A percentile compares a stretch with the other conserved stretches of the same genome.
phyloP scores from a whole-genome alignment of 2,329 filamentous ascomycete species.

The Tricladium varicosporioides region DNA sequence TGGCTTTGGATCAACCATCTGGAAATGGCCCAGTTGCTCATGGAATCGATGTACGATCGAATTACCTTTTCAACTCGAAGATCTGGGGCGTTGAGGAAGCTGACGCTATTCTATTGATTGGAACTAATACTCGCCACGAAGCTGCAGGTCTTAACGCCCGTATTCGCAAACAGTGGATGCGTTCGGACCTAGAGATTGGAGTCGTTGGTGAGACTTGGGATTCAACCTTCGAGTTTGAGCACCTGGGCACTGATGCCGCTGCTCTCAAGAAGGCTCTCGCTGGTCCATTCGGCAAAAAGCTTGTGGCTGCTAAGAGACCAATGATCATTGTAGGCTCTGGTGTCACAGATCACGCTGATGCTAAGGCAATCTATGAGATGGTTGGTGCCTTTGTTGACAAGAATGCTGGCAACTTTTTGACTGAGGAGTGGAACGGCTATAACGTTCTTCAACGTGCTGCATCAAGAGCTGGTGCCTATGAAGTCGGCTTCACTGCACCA shows the following conservation, averaged over 20 bases:
- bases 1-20: conserved; percentile 85
- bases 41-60: conserved; percentile 88
- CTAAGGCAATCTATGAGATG: conserved; percentile 89
- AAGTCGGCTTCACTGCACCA: conserved; percentile 90
- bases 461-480: conserved; percentile 88
- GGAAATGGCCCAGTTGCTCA: conserved; percentile 84
- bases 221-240: conserved; percentile 93
- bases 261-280: conserved; percentile 82
- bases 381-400: conserved; percentile 91
- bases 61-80: conserved; percentile 95
- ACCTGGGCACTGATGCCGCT: conserved; percentile 76
- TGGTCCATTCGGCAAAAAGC: conserved; percentile 89
- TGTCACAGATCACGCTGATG: conserved; percentile 85
- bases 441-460: conserved; percentile 94
- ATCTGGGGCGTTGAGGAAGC: conserved; percentile 94
- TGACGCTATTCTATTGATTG: conserved; percentile 86
- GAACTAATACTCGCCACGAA: conserved; percentile 93
- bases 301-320: conserved; percentile 80
- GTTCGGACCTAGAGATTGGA: conserved; percentile 89
- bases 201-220: conserved; percentile 89
- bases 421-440: conserved; percentile 93
- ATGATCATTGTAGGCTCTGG: conserved; percentile 97
- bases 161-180: conserved; percentile 96
- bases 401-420: conserved; percentile 84
- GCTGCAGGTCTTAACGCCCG: conserved; percentile 93